Base-by-base conservation (phyloP, 2,329 filamentous ascomycete genomes). In the Phoma herbarum region DNA sequence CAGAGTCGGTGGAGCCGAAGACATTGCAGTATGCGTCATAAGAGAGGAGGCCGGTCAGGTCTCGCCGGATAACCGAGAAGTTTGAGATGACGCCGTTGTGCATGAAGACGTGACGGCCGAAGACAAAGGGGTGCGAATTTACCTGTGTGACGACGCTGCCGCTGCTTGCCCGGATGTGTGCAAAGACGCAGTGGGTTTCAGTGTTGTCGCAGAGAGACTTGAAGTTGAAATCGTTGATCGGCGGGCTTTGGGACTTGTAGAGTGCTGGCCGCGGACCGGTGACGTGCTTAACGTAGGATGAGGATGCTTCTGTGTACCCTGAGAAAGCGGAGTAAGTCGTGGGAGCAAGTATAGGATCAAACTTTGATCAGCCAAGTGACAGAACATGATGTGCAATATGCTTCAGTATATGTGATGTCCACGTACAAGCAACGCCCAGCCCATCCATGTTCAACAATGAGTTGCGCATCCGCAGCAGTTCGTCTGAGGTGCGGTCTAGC, bases 101-200 rank as follows among this genome's bases (percentile, higher is more conserved):
- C 84, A 86, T 85, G 67, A 85, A 82, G 9, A 77, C 76, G 61
- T 85, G 82, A 35, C 83, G 75, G 14, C 84, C 83, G 51, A 85
- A 85, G 28, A 81, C 77, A 67, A 85, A 86, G 5, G 84, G 84
- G 59, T 86, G 83, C 43, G 81, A 83, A 70, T 85, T 86, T 20
- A 83, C 80, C 16, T 78, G 76, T 2, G 81, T 78, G 25, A 84
- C 81, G 1, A 80, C 75, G 6, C 78, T 81, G 0, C 79, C 81
- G 7, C 78, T 82, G 3, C 79, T 80, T 10, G 83, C 83, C 9
- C 84, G 79, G 57, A 85, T 84, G 64, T 86, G 84, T 0, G 82
- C 83, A 43, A 85, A 81, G 25, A 81, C 75, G n/a, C 80, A 81
- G 20, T 78, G 75, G 0, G 80, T 81, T 45, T 82, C 77, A 0